These are phyloP conservation scores for Gossypium aridum DNA, from an alignment of 441 rosid genomes.

Conservation along the genomic window DNA sequence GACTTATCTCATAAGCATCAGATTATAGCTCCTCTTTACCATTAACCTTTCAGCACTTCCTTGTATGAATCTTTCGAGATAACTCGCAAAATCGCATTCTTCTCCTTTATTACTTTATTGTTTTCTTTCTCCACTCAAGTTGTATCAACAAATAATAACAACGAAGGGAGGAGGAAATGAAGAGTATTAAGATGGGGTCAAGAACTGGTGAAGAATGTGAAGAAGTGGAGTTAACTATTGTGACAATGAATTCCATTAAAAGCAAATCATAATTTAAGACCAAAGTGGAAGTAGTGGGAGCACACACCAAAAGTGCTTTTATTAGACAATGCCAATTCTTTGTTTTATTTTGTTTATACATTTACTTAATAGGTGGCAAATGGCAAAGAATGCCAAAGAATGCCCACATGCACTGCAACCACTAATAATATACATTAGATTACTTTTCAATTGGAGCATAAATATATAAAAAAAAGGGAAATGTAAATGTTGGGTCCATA, in stretches of 20 bases:
- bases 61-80: no score
- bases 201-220: neutral
- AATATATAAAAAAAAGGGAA: neutral
- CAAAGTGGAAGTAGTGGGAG: slow-evolving; percentile 18
- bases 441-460: neutral
- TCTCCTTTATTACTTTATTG: no score
- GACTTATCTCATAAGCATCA: no score
- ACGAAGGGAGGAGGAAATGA: neutral
- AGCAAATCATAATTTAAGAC: slow-evolving; percentile 28
- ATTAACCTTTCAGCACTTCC: no score
- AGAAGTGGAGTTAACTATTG: slow-evolving; percentile 35
- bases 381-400: neutral
- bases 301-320: neutral
- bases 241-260: slow-evolving; percentile 41
- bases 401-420: neutral
- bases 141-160: neutral
- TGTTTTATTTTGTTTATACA: neutral
- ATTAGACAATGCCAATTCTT: neutral
- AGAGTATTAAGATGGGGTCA: slow-evolving; percentile 4
- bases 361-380: neutral
- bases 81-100: no score
- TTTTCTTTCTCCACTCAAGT: no score
- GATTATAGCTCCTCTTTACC: no score
- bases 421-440: neutral
- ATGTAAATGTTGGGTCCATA: neutral